Evolutionary conservation across 2,329 filamentous ascomycete genomes (phyloP).

Genomic region (Biscogniauxia mediterranea): DNA sequence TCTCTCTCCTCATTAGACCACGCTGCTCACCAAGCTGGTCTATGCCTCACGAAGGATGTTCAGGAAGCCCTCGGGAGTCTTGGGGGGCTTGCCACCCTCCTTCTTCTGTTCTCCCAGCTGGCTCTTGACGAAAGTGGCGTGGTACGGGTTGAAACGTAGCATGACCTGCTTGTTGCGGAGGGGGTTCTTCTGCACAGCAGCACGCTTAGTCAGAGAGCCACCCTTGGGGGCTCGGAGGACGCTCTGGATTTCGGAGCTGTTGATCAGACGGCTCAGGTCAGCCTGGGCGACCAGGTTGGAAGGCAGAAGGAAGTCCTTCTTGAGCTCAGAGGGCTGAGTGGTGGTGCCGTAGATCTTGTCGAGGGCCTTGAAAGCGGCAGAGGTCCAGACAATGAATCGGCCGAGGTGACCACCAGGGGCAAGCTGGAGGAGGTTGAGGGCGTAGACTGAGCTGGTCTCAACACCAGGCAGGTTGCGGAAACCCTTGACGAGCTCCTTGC

Average conservation of each 20-base stretch:
- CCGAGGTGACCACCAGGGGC: constrained; percentile 98
- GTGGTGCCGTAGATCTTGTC: constrained; percentile 96
- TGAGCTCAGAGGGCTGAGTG: constrained; percentile 82
- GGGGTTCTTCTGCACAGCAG: constrained; percentile 96
- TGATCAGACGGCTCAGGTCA: constrained; percentile 96
- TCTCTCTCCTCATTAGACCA: constrained; percentile 24
- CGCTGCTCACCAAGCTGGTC: constrained; percentile 37
- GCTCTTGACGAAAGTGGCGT: constrained; percentile 82
- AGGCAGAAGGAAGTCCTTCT: constrained; percentile 99
- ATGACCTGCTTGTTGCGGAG: constrained; percentile 98
- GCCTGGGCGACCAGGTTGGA: constrained; percentile 90
- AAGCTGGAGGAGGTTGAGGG: constrained; percentile 98
- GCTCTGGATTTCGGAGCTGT: constrained; percentile 97
- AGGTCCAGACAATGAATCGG: constrained; percentile 99
- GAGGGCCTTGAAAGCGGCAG: constrained; percentile 91
- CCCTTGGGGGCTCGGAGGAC: constrained; percentile 92
- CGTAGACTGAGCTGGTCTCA: constrained; percentile 90
- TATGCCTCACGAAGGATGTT: constrained; percentile 33
- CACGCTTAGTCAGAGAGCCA: constrained; percentile 83
- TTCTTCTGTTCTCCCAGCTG: constrained; percentile 73
- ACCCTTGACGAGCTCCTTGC: constrained; percentile 87
- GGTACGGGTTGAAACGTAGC: constrained; percentile 98
- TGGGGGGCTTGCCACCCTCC: constrained; percentile 58
- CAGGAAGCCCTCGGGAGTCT: constrained; percentile 32
- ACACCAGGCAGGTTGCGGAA: constrained; percentile 99